Evolutionary conservation across 306 rosid genomes (phyloP), one percentile per base, ranked within the genome.

Genomic region (Myrica gale): DNA sequence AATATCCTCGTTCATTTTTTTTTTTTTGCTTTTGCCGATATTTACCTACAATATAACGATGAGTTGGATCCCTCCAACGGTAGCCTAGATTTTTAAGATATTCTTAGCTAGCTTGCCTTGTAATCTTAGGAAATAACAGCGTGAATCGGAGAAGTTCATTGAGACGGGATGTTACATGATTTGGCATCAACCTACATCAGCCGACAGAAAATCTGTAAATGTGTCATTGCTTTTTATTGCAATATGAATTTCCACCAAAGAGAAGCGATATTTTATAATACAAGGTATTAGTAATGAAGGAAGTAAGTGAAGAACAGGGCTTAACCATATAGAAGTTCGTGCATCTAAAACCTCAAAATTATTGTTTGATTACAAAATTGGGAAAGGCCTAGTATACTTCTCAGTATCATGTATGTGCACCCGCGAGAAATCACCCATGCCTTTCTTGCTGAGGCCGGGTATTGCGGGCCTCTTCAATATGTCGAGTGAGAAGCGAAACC

Each of bases 401-500:
- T 75, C 71, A 75, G 62, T 71, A 23, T 23, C 26, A 23, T 23
- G 26, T 23, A 79, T 43, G 57, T 76, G 69, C 82, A 75, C 82
- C 76, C 55, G 73, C 71, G 82, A 69, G 74, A 74, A 75, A 85
- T 90, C 79, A 87, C 84, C 80, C 62, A 51, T 74, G 74, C 55
- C 81, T 77, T 86, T 87, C 84, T 75, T 81, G 83, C 76, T 13
- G 81, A 67, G 82, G 72, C 70, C 52, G 87, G 66, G 89, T 82
- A 42, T 56, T 79, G 82, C 81, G 87, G n/a, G 83, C 69, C 50
- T 92, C 91, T 87, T 96, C 99, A 69, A 92, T 81, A 58, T 84
- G 86, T n/a, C 98, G 87, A 72, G 99, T 90, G 76, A 92, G 85
- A 82, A 96, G 99, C 7, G 98, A 96, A 71, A 96, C 82, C 73